Evolutionary conservation across 192 early-diverging fungal genomes (phyloP).

Genomic region (Borealophlyctis nickersoniae): DNA sequence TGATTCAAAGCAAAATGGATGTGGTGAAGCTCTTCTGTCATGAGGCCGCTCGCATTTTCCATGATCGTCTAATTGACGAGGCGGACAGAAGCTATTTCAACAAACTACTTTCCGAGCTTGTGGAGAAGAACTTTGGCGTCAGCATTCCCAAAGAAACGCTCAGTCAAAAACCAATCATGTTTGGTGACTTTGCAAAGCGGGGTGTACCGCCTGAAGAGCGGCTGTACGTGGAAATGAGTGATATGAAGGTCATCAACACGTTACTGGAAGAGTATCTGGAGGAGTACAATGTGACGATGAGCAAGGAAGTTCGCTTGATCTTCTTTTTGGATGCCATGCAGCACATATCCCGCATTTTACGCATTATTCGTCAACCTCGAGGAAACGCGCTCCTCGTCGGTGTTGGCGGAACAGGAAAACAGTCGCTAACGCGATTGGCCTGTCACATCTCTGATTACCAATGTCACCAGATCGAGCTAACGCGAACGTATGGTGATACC

Average conservation of each 20-base stretch:
- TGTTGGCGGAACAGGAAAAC: slow-evolving; percentile 59
- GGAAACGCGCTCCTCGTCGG: slow-evolving; percentile 60
- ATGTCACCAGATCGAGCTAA: slow-evolving; percentile 59
- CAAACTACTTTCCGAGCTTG: slow-evolving; percentile 52
- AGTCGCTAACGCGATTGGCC: slow-evolving; percentile 54
- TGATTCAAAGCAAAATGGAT: slow-evolving; percentile 41
- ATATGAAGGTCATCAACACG: slow-evolving; percentile 54
- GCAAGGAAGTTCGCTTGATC: slow-evolving; percentile 54
- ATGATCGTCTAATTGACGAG: slow-evolving; percentile 60
- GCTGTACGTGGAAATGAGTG: slow-evolving; percentile 52
- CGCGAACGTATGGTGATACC: slow-evolving; percentile 49
- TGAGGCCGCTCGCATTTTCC: slow-evolving; percentile 56
- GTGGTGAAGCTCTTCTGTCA: slow-evolving; percentile 56
- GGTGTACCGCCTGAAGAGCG: slow-evolving; percentile 57
- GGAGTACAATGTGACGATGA: slow-evolving; percentile 61
- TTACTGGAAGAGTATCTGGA: slow-evolving; percentile 62
- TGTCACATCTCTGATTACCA: slow-evolving; percentile 61
- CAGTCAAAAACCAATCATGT: slow-evolving; percentile 53
- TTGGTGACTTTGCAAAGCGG: slow-evolving; percentile 56
- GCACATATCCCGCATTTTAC: slow-evolving; percentile 51
- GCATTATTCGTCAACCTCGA: slow-evolving; percentile 57
- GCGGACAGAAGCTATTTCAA: slow-evolving; percentile 52
- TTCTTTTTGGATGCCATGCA: slow-evolving; percentile 64
- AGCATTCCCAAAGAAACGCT: slow-evolving; percentile 45
- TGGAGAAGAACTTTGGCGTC: slow-evolving; percentile 56